Base-by-base conservation (phyloP, 257 asterid genomes). In the Fraxinus quadrangulata region DNA sequence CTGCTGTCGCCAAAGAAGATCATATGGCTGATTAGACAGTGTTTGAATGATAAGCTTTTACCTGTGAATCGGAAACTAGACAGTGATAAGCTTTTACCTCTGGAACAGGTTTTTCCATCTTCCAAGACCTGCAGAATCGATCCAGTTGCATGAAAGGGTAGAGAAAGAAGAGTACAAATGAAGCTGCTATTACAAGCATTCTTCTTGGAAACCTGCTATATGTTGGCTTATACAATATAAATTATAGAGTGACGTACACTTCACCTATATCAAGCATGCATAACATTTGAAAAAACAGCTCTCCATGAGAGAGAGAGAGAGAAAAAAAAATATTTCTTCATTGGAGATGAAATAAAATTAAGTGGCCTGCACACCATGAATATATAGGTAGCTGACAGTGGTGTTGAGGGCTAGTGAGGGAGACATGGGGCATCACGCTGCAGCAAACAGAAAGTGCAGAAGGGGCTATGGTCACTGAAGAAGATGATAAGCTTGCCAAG, bases 381-480 rank as follows among this genome's bases (percentile, higher is more conserved):
- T 76, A 80, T 70, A 81, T 77, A 67, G 72, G 61, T 81, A 33
- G 78, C 30, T 67, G 74, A 79, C 71, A 76, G 77, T 42, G 82
- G 77, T 71, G 72, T 51, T 47, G 76, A 63, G 19, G 39, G 61
- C 45, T 2, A 45, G 11, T 2, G 33, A 42, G 30, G 19, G 77
- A 75, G 70, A 31, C 16, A 89, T 89, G 97, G 96, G 92, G 11
- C 99, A 92, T 88, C 97, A 88, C 71, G 99, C 84, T 94, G 99
- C 88, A 92, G 91, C 90, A 92, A 92, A 84, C 96, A 92, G 84
- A 94, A 93, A 79, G 99, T 94, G 28, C 0, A 94, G 89, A 84
- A 97, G 68, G 97, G 99, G 0, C 87, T 94, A 0, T 94, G 98
- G 98, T 94, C 98, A 17, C 98, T 1, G 96, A 92, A 73, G 98